phyloP scores from a whole-genome alignment of 495 filamentous ascomycete genomes.

The Hypoxylon perforatum region DNA sequence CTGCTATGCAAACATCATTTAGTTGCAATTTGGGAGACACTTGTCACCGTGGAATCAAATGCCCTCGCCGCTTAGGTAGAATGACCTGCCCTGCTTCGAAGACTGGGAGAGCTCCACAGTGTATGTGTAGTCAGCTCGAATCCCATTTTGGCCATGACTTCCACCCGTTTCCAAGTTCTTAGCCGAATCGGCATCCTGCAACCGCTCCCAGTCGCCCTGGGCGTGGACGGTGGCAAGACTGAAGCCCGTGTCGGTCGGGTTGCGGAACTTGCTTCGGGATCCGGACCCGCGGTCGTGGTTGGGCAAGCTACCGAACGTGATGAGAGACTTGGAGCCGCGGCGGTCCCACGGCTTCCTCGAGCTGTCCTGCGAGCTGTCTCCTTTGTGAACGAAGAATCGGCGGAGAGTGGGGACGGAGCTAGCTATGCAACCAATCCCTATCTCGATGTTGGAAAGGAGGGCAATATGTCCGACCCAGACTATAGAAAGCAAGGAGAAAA shows the following conservation, averaged over 20 bases:
- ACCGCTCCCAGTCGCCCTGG: slow-evolving; percentile 7
- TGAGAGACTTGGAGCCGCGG: neutral
- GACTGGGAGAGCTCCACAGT: slow-evolving; percentile 7
- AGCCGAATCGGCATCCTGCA: slow-evolving; percentile 25
- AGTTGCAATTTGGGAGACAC: neutral
- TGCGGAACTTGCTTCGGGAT: slow-evolving; percentile 3
- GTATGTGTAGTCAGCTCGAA: slow-evolving; percentile 14
- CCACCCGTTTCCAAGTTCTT: slow-evolving; percentile 34
- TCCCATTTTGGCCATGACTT: neutral
- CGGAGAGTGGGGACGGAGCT: neutral
- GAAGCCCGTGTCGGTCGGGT: slow-evolving; percentile 6
- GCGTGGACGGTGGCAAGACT: slow-evolving; percentile 2
- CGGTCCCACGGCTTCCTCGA: neutral
- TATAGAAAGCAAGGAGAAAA: neutral
- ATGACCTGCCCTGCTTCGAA: neutral
- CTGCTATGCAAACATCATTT: no score
- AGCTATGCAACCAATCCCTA: slow-evolving; percentile 3
- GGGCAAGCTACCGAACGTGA: slow-evolving; percentile 9
- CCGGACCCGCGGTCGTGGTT: neutral
- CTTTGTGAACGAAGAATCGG: neutral
- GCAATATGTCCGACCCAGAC: slow-evolving; percentile 8
- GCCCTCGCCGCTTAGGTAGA: neutral
- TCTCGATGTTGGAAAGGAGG: slow-evolving; percentile 12
- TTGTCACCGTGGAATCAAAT: neutral
- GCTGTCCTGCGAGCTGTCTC: neutral